A percentile compares a stretch with the other conserved stretches of the same genome.
phyloP scores from a whole-genome alignment of 768 basidiomycete genomes.

The Boletus huronensis region DNA sequence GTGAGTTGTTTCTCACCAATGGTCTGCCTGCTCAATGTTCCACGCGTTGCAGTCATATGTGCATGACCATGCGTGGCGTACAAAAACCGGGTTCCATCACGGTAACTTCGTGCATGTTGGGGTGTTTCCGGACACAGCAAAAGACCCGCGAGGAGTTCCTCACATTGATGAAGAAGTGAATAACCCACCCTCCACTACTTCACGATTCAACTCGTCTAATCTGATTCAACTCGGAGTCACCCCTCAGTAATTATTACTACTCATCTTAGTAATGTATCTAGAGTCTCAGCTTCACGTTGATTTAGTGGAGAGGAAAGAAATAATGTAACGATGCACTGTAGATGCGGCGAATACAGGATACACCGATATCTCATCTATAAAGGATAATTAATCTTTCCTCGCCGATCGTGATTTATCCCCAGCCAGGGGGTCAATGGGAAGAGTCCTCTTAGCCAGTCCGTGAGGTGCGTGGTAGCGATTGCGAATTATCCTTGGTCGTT shows the following conservation, averaged over 20 bases:
- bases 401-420: slow-evolving; percentile 51
- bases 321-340: slow-evolving; percentile 18
- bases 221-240: slow-evolving; percentile 34
- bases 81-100: slow-evolving; percentile 97
- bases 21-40: slow-evolving; percentile 9
- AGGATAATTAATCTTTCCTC: slow-evolving; percentile 48
- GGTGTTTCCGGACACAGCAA: slow-evolving; percentile 97
- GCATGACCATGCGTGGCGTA: slow-evolving; percentile 99
- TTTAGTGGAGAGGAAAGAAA: slow-evolving; percentile 12
- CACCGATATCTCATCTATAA: slow-evolving; percentile 4
- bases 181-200: neutral
- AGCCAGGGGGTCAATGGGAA: slow-evolving; percentile 61
- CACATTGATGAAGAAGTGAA: slow-evolving; percentile 64
- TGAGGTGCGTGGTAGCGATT: slow-evolving; percentile 43
- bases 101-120: slow-evolving; percentile 96
- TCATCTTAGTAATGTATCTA: slow-evolving; percentile 19
- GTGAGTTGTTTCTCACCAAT: slow-evolving; percentile 49
- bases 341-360: slow-evolving; percentile 8
- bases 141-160: slow-evolving; percentile 98
- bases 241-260: slow-evolving; percentile 21
- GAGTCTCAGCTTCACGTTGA: slow-evolving; percentile 7
- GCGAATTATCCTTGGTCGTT: slow-evolving; percentile 58
- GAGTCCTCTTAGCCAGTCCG: slow-evolving; percentile 53
- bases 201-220: slow-evolving; percentile 50
- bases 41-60: slow-evolving; percentile 67